Evolutionary conservation across 2,329 filamentous ascomycete genomes (phyloP), one percentile per base, ranked within the genome.

Genomic region (Cladophialophora immunda): DNA sequence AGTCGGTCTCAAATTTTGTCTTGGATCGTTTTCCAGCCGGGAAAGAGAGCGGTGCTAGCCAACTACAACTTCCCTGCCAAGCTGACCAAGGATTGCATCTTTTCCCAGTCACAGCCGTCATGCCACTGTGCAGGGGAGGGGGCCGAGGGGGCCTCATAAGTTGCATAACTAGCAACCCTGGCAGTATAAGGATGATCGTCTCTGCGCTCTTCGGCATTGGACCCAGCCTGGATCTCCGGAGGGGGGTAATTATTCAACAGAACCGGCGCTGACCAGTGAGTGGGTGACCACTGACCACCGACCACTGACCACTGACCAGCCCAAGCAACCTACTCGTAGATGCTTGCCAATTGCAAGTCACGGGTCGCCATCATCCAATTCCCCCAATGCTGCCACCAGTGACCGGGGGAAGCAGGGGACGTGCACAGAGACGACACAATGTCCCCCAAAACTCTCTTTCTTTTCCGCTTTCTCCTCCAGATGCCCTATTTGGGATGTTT

Each of bases 81-180:
- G 56, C 56, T 47, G 56, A 58, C 56, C 34, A 45, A 41, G 36
- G 5, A 27, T 41, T 27, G 19, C 56, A 22, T 45, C 25, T 41
- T 41, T 41, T 41, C 17, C 19, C 29, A 30, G 32, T 13, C 2
- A 2, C 4, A 50, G 45, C 19, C 4, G 27, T 60, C 58, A 60
- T 60, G 58, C 58, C 58, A 60, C 58, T 34, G 32, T 27, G 5
- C 47, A 7, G 25, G 13, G 17, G 15, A 17, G 7, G 22, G 25
- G 45, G 9, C 15, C 17, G 22, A 30, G 13, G 22, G 19, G 29
- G 11, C 17, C 50, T 41, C 38, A 41, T 19, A 11, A 38, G 38
- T 41, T 41, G 38, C 38, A 41, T 41, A 41, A 41, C 38, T 41
- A n/a, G 38, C 17, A n/a, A 41, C 32, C 32, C 11, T 34, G 32